Percentiles rank a stretch among this genome's conserved stretches.
Conservation (phyloP, 306 rosid genomes). For the Castanea sativa region DNA sequence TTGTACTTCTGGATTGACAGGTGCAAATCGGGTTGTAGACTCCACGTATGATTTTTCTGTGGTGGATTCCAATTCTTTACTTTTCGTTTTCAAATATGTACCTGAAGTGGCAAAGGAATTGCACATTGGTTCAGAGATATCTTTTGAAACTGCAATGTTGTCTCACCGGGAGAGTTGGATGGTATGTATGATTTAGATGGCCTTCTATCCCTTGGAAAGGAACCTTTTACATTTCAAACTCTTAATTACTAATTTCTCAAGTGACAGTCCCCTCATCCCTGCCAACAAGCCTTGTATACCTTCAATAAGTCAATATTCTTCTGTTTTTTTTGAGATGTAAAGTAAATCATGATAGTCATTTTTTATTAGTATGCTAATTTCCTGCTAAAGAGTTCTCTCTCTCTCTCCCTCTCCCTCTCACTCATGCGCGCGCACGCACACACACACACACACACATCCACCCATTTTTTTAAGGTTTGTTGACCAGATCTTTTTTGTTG, state of each 20-base stretch:
- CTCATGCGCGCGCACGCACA: accelerated
- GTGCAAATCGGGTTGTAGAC: slow-evolving; percentile 57
- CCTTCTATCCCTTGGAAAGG: not conserved
- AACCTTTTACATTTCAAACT: not conserved
- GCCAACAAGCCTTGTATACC: not conserved
- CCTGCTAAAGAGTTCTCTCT: not conserved
- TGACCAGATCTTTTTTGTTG: not conserved
- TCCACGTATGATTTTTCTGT: slow-evolving; percentile 85
- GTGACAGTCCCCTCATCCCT: not conserved
- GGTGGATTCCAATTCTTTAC: slow-evolving; percentile 89
- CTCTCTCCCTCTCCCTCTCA: not conserved
- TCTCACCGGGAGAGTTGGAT: slow-evolving; percentile 71
- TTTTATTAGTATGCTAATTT: not conserved
- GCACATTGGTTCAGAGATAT: slow-evolving; percentile 55
- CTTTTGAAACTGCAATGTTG: slow-evolving; percentile 55
- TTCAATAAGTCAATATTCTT: not conserved
- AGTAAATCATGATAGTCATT: not conserved
- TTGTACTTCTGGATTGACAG: slow-evolving; percentile 47
- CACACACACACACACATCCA: not conserved
- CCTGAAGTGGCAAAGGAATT: slow-evolving; percentile 84
- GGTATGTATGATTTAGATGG: slow-evolving; percentile 44
- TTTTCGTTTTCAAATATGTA: slow-evolving; percentile 73
- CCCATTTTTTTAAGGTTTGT: not conserved
- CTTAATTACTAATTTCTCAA: not conserved
- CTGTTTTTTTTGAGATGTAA: not conserved